Percentiles rank a stretch among this genome's conserved stretches.
Conservation (phyloP, 2,329 filamentous ascomycete genomes). For the Alternaria gansuensis region DNA sequence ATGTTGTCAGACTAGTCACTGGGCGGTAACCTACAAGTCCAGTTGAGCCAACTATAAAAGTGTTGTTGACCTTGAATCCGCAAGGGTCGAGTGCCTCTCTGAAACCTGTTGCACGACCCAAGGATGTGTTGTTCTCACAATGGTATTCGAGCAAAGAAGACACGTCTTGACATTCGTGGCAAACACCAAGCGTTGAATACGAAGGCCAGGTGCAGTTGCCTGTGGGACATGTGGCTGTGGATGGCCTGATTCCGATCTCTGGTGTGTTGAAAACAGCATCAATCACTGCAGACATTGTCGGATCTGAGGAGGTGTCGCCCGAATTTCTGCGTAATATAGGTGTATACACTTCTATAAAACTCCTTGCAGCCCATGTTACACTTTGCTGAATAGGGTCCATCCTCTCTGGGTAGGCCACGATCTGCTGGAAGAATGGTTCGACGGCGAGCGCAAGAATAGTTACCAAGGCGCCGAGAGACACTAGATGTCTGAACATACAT, state of each 20-base stretch:
- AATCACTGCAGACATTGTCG: neutral
- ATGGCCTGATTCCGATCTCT: neutral
- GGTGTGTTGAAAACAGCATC: constrained; percentile 7
- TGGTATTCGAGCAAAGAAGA: constrained; percentile 15
- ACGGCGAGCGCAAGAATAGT: constrained; percentile 29
- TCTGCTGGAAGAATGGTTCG: constrained; percentile 34
- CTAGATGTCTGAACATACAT: constrained; percentile 12
- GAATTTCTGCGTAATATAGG: neutral
- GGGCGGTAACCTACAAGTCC: neutral
- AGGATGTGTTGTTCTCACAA: constrained; percentile 15
- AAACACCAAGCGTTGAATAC: constrained; percentile 30
- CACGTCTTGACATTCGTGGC: constrained; percentile 28
- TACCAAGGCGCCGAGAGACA: constrained; percentile 23
- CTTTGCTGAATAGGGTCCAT: neutral
- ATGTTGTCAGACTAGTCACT: constrained; percentile 8
- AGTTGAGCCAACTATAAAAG: constrained; percentile 13
- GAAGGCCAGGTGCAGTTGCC: constrained; percentile 28
- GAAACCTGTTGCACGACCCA: neutral
- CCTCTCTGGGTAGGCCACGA: constrained; percentile 21
- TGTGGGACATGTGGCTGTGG: constrained; percentile 21
- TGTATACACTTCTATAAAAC: neutral
- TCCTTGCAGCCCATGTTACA: constrained; percentile 4
- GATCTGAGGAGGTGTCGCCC: neutral
- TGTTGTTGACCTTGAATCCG: constrained; percentile 25
- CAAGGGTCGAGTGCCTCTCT: constrained; percentile 18